Percentiles rank a stretch among this genome's conserved stretches.
Evolutionary conservation across 2,329 filamentous ascomycete genomes (phyloP).

Genomic region (Fusarium subtropicale): DNA sequence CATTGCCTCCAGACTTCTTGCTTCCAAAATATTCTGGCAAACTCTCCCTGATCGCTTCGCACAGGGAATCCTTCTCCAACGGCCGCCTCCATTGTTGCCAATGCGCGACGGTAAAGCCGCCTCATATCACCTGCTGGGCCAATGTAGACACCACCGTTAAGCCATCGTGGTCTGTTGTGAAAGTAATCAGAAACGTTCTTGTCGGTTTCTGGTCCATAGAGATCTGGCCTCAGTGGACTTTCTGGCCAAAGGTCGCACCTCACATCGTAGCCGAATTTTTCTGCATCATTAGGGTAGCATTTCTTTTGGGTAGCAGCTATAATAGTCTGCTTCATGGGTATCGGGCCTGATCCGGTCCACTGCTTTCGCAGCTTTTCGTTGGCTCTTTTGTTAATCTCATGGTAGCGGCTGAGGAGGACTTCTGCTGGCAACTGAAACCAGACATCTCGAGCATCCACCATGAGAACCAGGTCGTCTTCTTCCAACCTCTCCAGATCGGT

Average conservation of each 20-base stretch:
- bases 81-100: neutral
- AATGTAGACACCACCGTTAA: constrained; percentile 14
- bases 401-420: constrained; percentile 18
- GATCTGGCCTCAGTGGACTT: neutral
- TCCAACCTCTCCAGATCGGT: neutral
- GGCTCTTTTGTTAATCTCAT: constrained; percentile 14
- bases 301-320: neutral
- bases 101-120: constrained; percentile 1
- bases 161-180: neutral
- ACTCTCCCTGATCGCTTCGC: constrained; percentile 5
- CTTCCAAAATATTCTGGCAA: neutral
- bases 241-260: neutral
- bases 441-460: constrained; percentile 2
- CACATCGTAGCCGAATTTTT: neutral
- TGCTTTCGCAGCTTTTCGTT: constrained; percentile 5
- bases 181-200: neutral
- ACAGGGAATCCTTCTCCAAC: neutral
- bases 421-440: constrained; percentile 21
- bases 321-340: constrained; percentile 20
- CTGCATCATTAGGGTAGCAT: neutral
- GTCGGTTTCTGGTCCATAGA: neutral
- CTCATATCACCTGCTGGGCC: constrained; percentile 25
- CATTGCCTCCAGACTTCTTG: constrained; percentile 12
- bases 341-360: neutral
- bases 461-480: constrained; percentile 12